Base-by-base conservation (phyloP, 192 early-diverging fungal genomes). In the Chytriomyces sp. region DNA sequence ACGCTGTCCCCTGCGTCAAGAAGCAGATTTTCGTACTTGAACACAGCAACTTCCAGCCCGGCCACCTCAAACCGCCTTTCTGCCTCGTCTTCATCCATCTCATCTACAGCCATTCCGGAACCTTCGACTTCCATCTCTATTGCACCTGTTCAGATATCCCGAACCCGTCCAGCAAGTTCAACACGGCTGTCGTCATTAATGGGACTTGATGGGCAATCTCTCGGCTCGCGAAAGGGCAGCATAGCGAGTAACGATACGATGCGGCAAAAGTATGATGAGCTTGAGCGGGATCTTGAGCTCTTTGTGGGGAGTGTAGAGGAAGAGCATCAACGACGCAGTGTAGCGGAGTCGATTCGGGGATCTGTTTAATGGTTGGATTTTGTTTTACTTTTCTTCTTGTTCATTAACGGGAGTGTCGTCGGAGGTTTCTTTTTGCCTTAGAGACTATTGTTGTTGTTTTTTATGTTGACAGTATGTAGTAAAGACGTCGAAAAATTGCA, bases 241-340 rank as follows among this genome's bases (percentile, higher is more conserved):
- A 45, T 13, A 45, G 26, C 10, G 26, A 11, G 66, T 11, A 11
- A 9, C 35, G 26, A 13, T 47, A 18, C 43, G 2, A 67, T 67
- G 7, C 66, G 66, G 35, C 20, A 61, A 61, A n/a, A 35, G 53
- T 73, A 73, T 73, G 71, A 73, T 62, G 71, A 73, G 7, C 43
- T 73, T 53, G 71, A 73, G 45, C 44, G 53, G 61, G 35, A 16
- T 28, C n/a, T 73, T 53, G n/a, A 16, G 59, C 8, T 26, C 16
- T 67, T 76, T 35, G 28, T 35, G 2, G 28, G 28, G 1, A 35
- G 28, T 35, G 28, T 35, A 35, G 28, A 35, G 28, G 28, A 35
- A 2, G 28, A 35, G 28, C 28, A 35, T 35, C 28, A 2, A 35
- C 28, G 28, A 35, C 28, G 28, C 28, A 35, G 28, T 35, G 28